Percentiles rank a stretch among this genome's conserved stretches.
phyloP scores from a whole-genome alignment of 2,329 filamentous ascomycete species.

The Lachnellula willkommii region DNA sequence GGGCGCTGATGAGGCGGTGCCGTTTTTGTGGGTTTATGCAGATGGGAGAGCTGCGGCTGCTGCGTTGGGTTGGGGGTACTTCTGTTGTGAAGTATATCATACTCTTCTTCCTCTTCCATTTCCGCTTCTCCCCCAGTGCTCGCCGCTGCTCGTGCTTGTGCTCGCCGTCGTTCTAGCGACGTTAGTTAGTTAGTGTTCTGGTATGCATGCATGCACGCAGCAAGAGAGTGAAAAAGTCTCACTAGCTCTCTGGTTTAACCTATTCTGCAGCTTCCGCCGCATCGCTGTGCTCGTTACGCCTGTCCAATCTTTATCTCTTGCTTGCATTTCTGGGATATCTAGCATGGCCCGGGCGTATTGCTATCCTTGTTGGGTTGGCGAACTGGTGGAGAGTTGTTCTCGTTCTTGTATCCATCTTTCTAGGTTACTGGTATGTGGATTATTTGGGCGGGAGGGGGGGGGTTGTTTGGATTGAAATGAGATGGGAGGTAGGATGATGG shows the following conservation, averaged over 20 bases:
- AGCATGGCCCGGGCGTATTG: slow-evolving; percentile 14
- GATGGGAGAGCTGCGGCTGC: too few relatives aligned
- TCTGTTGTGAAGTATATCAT: too few relatives aligned
- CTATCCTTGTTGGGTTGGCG: slow-evolving; percentile 5
- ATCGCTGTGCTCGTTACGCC: slow-evolving; percentile 28
- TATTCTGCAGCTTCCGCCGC: slow-evolving; percentile 26
- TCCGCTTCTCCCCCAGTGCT: too few relatives aligned
- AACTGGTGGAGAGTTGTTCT: background rate
- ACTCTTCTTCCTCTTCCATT: too few relatives aligned
- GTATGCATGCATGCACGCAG: background rate
- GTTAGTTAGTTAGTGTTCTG: background rate
- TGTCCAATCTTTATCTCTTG: slow-evolving; percentile 32
- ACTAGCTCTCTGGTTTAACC: slow-evolving; percentile 26
- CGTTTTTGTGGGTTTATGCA: background rate
- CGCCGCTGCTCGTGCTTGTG: background rate
- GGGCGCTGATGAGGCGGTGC: background rate
- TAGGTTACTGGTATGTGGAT: background rate
- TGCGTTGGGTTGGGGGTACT: too few relatives aligned
- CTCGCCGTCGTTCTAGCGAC: background rate
- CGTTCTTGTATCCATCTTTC: background rate
- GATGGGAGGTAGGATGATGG: too few relatives aligned
- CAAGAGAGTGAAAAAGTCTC: background rate
- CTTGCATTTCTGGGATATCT: slow-evolving; percentile 10
- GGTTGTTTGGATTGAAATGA: background rate
- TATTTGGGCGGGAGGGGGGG: background rate